These are phyloP conservation scores for Conticribra guillardii DNA, from an alignment of 108 stramenopile genomes.

Conservation along the genomic window DNA sequence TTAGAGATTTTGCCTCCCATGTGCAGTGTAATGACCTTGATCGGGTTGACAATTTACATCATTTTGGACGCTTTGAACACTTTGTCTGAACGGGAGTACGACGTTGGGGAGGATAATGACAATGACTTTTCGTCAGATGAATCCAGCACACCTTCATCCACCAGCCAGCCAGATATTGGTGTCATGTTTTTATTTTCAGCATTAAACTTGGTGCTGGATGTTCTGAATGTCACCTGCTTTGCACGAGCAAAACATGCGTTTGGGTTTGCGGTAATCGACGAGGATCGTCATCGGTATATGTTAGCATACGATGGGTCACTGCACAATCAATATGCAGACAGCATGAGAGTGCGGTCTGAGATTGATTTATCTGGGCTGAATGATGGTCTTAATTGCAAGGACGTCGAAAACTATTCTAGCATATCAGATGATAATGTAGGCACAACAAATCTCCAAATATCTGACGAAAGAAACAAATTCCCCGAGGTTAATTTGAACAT, in stretches of 20 bases:
- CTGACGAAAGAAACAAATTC: constrained; percentile 14
- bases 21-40: constrained; percentile 65
- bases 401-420: constrained; percentile 18
- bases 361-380: constrained; percentile 24
- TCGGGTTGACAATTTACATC: constrained; percentile 56
- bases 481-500: constrained; percentile 73
- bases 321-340: constrained; percentile 45
- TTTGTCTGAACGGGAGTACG: constrained; percentile 6
- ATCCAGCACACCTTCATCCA: background rate
- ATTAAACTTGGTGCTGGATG: constrained; percentile 73
- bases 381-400: constrained; percentile 20
- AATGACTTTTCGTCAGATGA: too few relatives aligned
- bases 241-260: constrained; percentile 66
- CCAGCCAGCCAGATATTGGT: constrained; percentile 47
- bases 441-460: constrained; percentile 11
- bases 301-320: constrained; percentile 44
- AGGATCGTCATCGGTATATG: constrained; percentile 48
- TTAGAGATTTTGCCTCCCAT: constrained; percentile 80
- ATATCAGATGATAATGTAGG: constrained; percentile 22
- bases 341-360: constrained; percentile 18
- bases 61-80: constrained; percentile 32
- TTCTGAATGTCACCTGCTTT: constrained; percentile 81
- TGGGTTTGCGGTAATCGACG: constrained; percentile 54
- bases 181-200: constrained; percentile 78
- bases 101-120: constrained; percentile 14